phyloP scores from a whole-genome alignment of 2,329 filamentous ascomycete genomes.

The Xylaria sp. region DNA sequence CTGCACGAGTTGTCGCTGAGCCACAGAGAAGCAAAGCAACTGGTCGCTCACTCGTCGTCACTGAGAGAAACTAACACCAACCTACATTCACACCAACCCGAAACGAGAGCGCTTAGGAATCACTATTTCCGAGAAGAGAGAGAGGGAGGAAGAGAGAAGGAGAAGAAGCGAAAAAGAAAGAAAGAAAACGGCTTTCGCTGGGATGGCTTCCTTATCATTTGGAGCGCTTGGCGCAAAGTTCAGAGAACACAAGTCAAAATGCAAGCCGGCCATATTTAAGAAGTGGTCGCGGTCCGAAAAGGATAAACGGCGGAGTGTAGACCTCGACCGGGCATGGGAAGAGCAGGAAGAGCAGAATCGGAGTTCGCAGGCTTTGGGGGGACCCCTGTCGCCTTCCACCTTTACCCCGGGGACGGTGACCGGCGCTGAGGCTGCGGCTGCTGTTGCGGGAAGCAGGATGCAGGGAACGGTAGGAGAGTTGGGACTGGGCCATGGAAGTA shows the following conservation, averaged over 20 bases:
- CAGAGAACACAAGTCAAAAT: slow-evolving; percentile 43
- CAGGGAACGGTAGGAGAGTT: slow-evolving; percentile 8
- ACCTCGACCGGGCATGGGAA: slow-evolving; percentile 55
- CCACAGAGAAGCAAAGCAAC: slow-evolving; percentile 1
- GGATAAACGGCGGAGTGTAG: slow-evolving; percentile 58
- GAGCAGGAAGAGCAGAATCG: slow-evolving; percentile 43
- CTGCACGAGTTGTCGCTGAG: slow-evolving; percentile 12
- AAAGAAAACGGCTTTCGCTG: slow-evolving; percentile 4
- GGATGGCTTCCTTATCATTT: slow-evolving; percentile 36
- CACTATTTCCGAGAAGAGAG: neutral
- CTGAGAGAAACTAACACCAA: neutral
- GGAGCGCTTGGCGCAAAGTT: slow-evolving; percentile 24
- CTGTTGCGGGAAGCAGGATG: neutral
- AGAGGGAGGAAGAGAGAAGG: neutral
- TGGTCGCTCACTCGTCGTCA: neutral
- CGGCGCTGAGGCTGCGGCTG: neutral
- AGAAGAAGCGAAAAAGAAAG: neutral
- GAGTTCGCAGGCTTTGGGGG: slow-evolving; percentile 25
- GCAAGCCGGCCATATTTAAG: slow-evolving; percentile 51
- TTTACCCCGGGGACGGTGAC: slow-evolving; percentile 14
- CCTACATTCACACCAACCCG: slow-evolving; percentile 12
- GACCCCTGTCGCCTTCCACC: slow-evolving; percentile 13
- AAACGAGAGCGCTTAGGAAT: neutral
- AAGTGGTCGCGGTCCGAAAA: slow-evolving; percentile 46
- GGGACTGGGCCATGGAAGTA: slow-evolving; percentile 8